Base-by-base conservation (phyloP, 352 stramenopile genomes). In the Phytopythium aichiense region DNA sequence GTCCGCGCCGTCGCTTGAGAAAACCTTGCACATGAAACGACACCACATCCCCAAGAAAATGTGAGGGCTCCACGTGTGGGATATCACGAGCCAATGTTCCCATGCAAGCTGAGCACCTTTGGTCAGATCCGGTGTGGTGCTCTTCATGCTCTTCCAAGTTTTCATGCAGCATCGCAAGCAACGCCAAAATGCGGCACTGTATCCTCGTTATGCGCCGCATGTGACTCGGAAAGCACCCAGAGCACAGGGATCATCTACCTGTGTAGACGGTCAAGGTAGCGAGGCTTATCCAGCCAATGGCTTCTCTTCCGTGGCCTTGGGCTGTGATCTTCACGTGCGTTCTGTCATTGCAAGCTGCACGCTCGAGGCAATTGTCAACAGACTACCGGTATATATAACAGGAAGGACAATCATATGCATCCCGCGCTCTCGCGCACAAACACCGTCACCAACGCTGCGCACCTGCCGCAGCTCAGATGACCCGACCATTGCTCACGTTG, bases 361-460 rank as follows among this genome's bases (percentile, higher is more conserved):
- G 46, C 46, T 52, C 11, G 46, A 52, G 46, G 22, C 46, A 52
- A 35, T 13, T 31, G 46, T 52, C 46, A 52, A 52, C 46, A 33
- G 13, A 18, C 23, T 4, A 30, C 25, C 25, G 3, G 25, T 52
- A 35, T 52, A 52, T 52, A 52, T 33, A 52, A 48, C 42, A 18
- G 38, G 46, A 35, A 52, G 45, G 20, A 31, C 45, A 51, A 20
- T 51, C 45, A 30, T 8, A 48, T 48, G 42, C 42, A 48, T 18
- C 42, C 18, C 42, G 8, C 20, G n/a, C 42, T 23, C 42, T 48
- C n/a, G 4, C 42, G 12, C 42, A 48, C n/a, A 23, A 16, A 13
- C 42, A 48, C 20, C 42, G 42, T 48, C 42, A 48, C 42, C 42
- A 7, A 9, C n/a, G n/a, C n/a, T 22, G 45, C 45, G 45, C n/a